Percentiles rank a stretch among this genome's conserved stretches.
Evolutionary conservation across 2,329 filamentous ascomycete genomes (phyloP).

Genomic region (Beauveria sp.): DNA sequence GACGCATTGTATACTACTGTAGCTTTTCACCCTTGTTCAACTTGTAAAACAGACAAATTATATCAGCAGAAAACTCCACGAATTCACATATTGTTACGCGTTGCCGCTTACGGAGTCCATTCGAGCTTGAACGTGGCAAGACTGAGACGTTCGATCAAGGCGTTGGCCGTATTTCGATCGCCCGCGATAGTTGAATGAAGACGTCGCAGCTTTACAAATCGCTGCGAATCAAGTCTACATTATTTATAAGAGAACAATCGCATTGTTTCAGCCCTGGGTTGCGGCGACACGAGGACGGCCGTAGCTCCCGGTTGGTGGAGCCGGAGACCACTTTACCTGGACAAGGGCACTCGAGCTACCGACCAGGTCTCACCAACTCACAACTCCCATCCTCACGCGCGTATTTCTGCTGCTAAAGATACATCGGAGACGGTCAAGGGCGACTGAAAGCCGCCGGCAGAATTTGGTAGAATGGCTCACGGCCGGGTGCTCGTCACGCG

Average conservation of each 20-base stretch:
- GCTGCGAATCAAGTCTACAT: no score
- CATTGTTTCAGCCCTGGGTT: background rate
- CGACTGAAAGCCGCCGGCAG: background rate
- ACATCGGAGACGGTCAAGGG: background rate
- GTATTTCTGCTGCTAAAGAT: background rate
- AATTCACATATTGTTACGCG: background rate
- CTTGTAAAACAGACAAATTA: background rate
- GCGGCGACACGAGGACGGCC: background rate
- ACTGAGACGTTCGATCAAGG: background rate
- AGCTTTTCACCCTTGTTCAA: background rate
- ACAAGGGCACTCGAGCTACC: background rate
- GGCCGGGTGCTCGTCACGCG: background rate
- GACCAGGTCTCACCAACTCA: background rate
- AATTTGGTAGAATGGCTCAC: background rate
- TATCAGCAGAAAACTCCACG: conserved; percentile 8
- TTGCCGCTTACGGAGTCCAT: background rate
- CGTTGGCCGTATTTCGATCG: background rate
- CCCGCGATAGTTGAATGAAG: no score
- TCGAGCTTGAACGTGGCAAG: background rate
- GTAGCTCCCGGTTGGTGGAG: conserved; percentile 2
- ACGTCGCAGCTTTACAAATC: no score
- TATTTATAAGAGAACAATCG: background rate
- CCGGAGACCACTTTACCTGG: background rate
- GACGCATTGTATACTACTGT: conserved; percentile 11
- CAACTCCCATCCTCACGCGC: background rate